phyloP scores from a whole-genome alignment of 306 rosid genomes.

The Lathyrus tuberosus region DNA sequence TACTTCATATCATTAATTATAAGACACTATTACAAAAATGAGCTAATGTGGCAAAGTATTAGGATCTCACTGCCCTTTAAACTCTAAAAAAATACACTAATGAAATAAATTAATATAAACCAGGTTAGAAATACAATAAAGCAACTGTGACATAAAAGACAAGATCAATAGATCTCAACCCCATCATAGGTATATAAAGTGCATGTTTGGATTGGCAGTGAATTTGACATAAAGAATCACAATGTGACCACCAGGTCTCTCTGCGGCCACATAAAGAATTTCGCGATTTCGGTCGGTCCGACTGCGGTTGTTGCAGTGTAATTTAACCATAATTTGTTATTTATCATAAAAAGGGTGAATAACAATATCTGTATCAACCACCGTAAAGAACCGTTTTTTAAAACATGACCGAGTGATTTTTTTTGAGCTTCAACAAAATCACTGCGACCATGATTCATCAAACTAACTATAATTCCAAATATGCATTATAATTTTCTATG shows the following conservation, averaged over 20 bases:
- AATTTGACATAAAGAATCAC: neutral
- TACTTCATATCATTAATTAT: neutral
- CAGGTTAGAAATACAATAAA: neutral
- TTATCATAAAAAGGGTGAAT: no score
- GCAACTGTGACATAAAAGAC: neutral
- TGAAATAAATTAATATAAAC: conserved; percentile 1
- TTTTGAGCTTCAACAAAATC: neutral
- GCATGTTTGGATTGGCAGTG: neutral
- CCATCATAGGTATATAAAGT: neutral
- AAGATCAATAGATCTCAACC: neutral
- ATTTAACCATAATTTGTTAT: no score
- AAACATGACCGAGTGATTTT: neutral
- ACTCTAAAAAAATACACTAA: neutral
- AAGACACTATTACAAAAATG: neutral
- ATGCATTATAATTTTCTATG: neutral
- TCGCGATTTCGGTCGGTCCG: no score
- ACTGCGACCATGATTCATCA: neutral
- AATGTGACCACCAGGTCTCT: no score
- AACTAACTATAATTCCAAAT: neutral
- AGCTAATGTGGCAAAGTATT: neutral
- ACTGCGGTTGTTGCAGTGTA: no score
- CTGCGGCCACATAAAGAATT: no score
- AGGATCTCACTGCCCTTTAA: neutral
- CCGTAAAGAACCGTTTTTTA: no score
- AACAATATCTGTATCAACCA: no score